A percentile compares a stretch with the other conserved stretches of the same genome.
Conservation (phyloP, 2,329 filamentous ascomycete genomes). For the Truncatella angustata region DNA sequence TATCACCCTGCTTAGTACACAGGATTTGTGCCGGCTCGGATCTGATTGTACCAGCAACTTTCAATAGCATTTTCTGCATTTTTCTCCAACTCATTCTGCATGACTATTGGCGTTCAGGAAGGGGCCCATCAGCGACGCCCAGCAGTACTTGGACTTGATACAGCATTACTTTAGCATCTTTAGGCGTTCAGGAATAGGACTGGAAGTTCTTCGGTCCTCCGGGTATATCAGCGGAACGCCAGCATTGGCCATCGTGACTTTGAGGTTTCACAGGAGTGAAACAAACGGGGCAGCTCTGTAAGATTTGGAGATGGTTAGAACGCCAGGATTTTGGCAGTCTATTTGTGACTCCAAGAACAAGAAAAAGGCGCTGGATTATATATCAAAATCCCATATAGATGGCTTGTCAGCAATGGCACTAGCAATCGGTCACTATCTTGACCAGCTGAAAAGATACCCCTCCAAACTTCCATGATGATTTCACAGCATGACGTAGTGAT, state of each 20-base stretch:
- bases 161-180: constrained; percentile 4
- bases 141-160: no score
- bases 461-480: no score
- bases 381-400: not conserved
- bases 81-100: constrained; percentile 2
- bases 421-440: no score
- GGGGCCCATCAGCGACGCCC: not conserved
- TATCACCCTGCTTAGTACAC: constrained; percentile 7
- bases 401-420: constrained; percentile 1
- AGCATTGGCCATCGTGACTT: not conserved
- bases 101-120: constrained; percentile 7
- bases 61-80: not conserved
- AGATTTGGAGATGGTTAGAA: not conserved
- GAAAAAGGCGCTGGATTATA: not conserved
- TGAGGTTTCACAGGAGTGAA: not conserved
- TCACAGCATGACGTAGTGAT: not conserved
- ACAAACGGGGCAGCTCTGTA: not conserved
- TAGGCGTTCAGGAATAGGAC: constrained; percentile 4
- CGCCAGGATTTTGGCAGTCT: no score
- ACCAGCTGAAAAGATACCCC: no score
- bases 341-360: not conserved
- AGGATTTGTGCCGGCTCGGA: not conserved
- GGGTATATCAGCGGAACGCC: not conserved
- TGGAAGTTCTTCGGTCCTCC: not conserved
- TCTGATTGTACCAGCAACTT: not conserved